Evolutionary conservation across 164 flowering plant genomes (phyloP), one percentile per base, ranked within the genome.

Genomic region (Cinnamomum micranthum): DNA sequence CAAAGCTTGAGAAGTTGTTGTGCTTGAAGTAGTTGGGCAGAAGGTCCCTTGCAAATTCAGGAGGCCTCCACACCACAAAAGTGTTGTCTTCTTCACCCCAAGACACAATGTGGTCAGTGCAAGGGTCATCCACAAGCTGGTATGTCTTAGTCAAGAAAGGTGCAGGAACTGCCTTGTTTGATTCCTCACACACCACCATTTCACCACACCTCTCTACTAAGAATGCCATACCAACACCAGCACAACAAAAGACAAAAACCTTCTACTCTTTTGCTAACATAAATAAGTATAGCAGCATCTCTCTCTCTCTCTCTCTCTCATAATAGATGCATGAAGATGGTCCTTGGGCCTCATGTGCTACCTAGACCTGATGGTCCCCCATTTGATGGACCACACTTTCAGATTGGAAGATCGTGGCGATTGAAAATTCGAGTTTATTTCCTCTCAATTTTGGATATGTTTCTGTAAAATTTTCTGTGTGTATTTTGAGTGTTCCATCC

Each of bases 1-100:
- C 87, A 76, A 87, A 88, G 84, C 91, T 88, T 10, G 91, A 88
- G 82, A 88, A 88, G 74, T 88, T 88, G 84, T 83, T 86, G 82
- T 88, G 91, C 82, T 88, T 88, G 87, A 88, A 88, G 84, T 85
- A 87, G 73, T 84, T 87, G 27, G 88, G 88, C 47, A 88, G 84
- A 28, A 84, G 82, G 78, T 85, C 86, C 23, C 83, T 81, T 23
- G 89, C 84, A 76, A 88, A 88, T 77, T 88, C 89, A 68, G 88
- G 80, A 4, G 88, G 87, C 27, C 85, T 80, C 91, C 91, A 88
- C 50, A 88, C 91, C 19, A 88, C 84, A 67, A 88, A 88, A 47
- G 87, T 84, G 64, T 83, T 78, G 10, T 81, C 82, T 68, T 81
- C 82, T 55, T 84, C 86, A 51, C 86, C 84, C 91, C 89, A 88